Evolutionary conservation across 1,284 basidiomycete genomes (phyloP).

Genomic region (Leccinum pallidistipes): DNA sequence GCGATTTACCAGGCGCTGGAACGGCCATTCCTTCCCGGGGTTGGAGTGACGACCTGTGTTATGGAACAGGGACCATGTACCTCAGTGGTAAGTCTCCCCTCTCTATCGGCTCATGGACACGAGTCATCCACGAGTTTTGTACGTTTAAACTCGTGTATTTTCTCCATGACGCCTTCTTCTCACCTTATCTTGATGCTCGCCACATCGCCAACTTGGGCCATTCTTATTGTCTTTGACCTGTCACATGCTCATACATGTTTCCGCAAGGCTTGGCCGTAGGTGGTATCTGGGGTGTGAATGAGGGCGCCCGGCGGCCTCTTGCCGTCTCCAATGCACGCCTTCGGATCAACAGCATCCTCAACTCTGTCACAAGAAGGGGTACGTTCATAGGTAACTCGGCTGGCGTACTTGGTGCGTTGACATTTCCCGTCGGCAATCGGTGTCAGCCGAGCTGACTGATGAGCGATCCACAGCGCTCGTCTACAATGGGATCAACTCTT

Average conservation of each 20-base stretch:
- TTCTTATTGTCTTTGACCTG: slow-evolving; percentile 71
- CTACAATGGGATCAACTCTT: slow-evolving; percentile 96
- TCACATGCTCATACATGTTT: slow-evolving; percentile 69
- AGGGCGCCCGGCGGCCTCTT: slow-evolving; percentile 86
- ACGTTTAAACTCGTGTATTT: slow-evolving; percentile 43
- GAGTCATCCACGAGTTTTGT: slow-evolving; percentile 57
- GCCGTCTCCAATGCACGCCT: slow-evolving; percentile 83
- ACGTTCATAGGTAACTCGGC: slow-evolving; percentile 98
- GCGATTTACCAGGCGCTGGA: slow-evolving; percentile 79
- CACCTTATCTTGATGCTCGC: slow-evolving; percentile 64
- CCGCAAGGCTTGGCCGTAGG: slow-evolving; percentile 87
- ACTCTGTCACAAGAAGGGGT: slow-evolving; percentile 94
- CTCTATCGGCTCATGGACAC: slow-evolving; percentile 47
- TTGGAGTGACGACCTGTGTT: slow-evolving; percentile 99
- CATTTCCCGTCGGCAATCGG: slow-evolving; percentile 37
- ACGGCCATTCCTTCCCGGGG: slow-evolving; percentile 92
- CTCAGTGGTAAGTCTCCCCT: slow-evolving; percentile 80
- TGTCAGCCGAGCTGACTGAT: slow-evolving; percentile 27
- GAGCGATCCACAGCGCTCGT: slow-evolving; percentile 68
- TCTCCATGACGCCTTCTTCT: slow-evolving; percentile 42
- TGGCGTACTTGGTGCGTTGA: slow-evolving; percentile 86
- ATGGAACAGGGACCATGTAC: slow-evolving; percentile 99
- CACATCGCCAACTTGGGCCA: slow-evolving; percentile 50
- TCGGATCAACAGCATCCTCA: slow-evolving; percentile 95
- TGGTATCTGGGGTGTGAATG: slow-evolving; percentile 94